Base-by-base conservation (phyloP, 345 rosid species). In the Theobroma cacao region DNA sequence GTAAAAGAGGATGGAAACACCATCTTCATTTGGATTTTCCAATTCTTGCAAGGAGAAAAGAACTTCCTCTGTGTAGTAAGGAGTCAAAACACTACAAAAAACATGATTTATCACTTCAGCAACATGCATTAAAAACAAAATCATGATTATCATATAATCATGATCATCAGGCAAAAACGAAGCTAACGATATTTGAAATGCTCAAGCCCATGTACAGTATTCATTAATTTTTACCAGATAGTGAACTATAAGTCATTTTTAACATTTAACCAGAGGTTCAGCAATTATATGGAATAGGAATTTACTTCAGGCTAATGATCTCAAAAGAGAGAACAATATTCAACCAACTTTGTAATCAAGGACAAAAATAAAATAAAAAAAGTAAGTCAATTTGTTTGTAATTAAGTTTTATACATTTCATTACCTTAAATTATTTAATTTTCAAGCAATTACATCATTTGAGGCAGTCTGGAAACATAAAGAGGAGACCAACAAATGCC, bases 1-100 rank as follows among this genome's bases (percentile, higher is more conserved):
- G 89, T 97, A 97, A 80, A 97, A 97, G 71, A 91, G 87, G 79
- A 94, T 92, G 2, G 99, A 94, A 77, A 97, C 98, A 61, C 99
- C 99, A 86, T 97, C 99, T 86, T 97, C 99, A 82, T 97, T 97
- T 67, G 80, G 88, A 58, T 63, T 86, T 81, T 94, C 94, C 90
- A 97, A 80, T 73, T 94, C 96, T 12, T 3, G 78, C 89, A 87
- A 45, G 61, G 98, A 93, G 84, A 97, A 97, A 53, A 94, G 91
- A 72, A 97, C 98, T 75, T 94, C 98, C 83, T 97, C 99, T 2
- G 90, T 86, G 83, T 86, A 97, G 85, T 97, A 93, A 50, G 99
- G 98, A 82, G 98, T 97, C 80, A 97, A 88, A 81, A 97, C 97
- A 72, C 99, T 97, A 80, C 84, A 73, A 80, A 61, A 82, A 63